A percentile compares a stretch with the other conserved stretches of the same genome.
phyloP scores from a whole-genome alignment of 495 filamentous ascomycete genomes.

The Aspergillus incahuasiensis region DNA sequence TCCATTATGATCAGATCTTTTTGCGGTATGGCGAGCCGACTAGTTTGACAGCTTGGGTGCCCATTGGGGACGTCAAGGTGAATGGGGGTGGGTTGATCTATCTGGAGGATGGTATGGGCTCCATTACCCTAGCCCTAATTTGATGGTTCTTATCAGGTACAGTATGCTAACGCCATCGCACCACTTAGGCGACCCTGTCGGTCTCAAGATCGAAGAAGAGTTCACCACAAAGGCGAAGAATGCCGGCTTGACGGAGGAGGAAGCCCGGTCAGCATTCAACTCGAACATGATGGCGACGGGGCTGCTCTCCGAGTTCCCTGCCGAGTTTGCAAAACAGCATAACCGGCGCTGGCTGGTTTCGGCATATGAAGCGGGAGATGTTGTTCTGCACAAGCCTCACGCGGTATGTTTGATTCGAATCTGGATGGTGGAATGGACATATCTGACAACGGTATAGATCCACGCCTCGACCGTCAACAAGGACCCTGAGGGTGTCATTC shows the following conservation, averaged over 20 bases:
- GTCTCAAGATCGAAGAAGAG: conserved; percentile 44
- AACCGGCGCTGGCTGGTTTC: conserved; percentile 50
- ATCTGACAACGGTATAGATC: conserved; percentile 40
- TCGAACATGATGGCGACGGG: conserved; percentile 53
- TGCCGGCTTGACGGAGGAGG: conserved; percentile 45
- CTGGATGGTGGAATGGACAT: too few relatives aligned
- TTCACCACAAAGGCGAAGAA: conserved; percentile 43
- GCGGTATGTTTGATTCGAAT: conserved; percentile 41
- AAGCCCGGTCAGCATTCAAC: conserved; percentile 52
- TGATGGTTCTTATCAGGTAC: neutral
- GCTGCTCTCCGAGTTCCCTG: conserved; percentile 41
- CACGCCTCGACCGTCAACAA: conserved; percentile 54
- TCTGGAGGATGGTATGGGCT: conserved; percentile 49
- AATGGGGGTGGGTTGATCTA: conserved; percentile 61
- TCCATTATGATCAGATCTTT: conserved; percentile 66
- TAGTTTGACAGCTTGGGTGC: conserved; percentile 60
- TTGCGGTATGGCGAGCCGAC: conserved; percentile 54
- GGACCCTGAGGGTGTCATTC: conserved; percentile 50
- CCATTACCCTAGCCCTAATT: neutral
- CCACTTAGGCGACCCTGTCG: conserved; percentile 27
- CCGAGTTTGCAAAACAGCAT: conserved; percentile 38
- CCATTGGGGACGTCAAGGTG: conserved; percentile 54
- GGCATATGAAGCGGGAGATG: conserved; percentile 57
- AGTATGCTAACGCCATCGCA: neutral
- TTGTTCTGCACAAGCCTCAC: conserved; percentile 56